Conservation (phyloP, 1,284 basidiomycete genomes). For the Meripilus lineatus region DNA sequence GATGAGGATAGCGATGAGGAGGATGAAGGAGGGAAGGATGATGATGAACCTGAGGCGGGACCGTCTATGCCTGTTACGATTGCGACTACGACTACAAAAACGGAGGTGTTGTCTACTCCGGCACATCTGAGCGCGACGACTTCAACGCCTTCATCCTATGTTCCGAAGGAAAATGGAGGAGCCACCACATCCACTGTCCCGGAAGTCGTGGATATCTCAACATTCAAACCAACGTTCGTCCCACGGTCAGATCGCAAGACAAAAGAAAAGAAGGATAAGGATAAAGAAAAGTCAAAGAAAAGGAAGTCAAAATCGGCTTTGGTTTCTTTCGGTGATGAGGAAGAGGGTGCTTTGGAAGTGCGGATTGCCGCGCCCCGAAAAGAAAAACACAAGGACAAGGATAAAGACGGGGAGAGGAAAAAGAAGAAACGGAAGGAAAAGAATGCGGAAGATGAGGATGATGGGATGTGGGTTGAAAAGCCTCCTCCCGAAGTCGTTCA, state of each 20-base stretch:
- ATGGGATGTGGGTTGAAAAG: slow-evolving; percentile 64
- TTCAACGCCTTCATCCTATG: slow-evolving; percentile 7
- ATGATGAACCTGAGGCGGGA: slow-evolving; percentile 17
- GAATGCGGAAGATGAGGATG: slow-evolving; percentile 37
- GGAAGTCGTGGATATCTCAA: slow-evolving; percentile 48
- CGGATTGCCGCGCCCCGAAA: slow-evolving; percentile 37
- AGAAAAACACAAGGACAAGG: slow-evolving; percentile 33
- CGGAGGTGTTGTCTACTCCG: background rate
- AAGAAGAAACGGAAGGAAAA: slow-evolving; percentile 31
- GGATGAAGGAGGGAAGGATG: slow-evolving; percentile 1
- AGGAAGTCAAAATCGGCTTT: slow-evolving; percentile 44
- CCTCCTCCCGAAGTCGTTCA: slow-evolving; percentile 41
- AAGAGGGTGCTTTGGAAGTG: slow-evolving; percentile 34
- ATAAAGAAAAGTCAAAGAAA: slow-evolving; percentile 38
- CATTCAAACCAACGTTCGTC: slow-evolving; percentile 82
- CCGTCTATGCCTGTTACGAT: slow-evolving; percentile 1
- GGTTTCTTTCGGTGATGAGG: slow-evolving; percentile 69
- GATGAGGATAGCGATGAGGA: slow-evolving; percentile 58
- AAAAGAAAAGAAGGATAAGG: slow-evolving; percentile 31
- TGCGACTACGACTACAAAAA: background rate
- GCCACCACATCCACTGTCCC: slow-evolving; percentile 10
- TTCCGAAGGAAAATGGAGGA: slow-evolving; percentile 9
- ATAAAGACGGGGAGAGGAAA: slow-evolving; percentile 22
- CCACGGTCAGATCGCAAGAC: slow-evolving; percentile 39
- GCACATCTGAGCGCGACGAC: slow-evolving; percentile 9